These are phyloP conservation scores for Alternaria consortialis DNA, from an alignment of 2,329 filamentous ascomycete species.

Conservation along the genomic window DNA sequence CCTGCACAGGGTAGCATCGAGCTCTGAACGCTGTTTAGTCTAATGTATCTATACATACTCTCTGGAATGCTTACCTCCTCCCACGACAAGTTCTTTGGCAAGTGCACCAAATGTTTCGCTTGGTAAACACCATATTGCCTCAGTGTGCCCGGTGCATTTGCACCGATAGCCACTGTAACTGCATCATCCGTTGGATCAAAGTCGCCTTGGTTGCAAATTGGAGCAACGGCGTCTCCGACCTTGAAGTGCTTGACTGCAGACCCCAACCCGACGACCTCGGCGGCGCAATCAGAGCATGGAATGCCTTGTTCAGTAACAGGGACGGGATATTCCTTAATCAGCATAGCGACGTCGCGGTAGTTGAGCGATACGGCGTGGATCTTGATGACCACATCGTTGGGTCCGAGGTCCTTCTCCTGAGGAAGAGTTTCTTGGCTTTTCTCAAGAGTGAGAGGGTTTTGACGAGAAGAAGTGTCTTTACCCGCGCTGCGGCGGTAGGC, in stretches of 20 bases:
- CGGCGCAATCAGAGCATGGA: conserved; percentile 35
- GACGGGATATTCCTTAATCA: conserved; percentile 26
- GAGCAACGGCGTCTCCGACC: conserved; percentile 37
- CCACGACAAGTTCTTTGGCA: conserved; percentile 36
- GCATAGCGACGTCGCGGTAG: conserved; percentile 40
- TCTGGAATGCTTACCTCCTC: conserved; percentile 32
- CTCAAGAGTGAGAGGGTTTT: conserved; percentile 23
- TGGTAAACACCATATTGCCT: conserved; percentile 37
- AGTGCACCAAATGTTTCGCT: conserved; percentile 34
- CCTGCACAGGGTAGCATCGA: conserved; percentile 37
- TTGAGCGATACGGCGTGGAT: conserved; percentile 42
- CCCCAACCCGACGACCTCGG: conserved; percentile 35
- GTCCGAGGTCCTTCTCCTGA: conserved; percentile 8
- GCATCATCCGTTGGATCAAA: conserved; percentile 24
- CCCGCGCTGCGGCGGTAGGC: conserved; percentile 33
- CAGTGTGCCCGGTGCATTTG: conserved; percentile 29
- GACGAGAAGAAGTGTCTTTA: conserved; percentile 14
- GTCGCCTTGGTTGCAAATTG: conserved; percentile 17
- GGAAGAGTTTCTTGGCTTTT: background rate
- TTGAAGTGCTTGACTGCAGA: conserved; percentile 23
- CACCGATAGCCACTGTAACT: conserved; percentile 17
- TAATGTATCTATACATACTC: background rate
- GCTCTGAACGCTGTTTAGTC: conserved; percentile 10
- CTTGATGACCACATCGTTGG: conserved; percentile 32
- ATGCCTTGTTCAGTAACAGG: conserved; percentile 25